These are phyloP conservation scores for Mortierella sp. DNA, from an alignment of 371 early-diverging fungal species.

Conservation along the genomic window DNA sequence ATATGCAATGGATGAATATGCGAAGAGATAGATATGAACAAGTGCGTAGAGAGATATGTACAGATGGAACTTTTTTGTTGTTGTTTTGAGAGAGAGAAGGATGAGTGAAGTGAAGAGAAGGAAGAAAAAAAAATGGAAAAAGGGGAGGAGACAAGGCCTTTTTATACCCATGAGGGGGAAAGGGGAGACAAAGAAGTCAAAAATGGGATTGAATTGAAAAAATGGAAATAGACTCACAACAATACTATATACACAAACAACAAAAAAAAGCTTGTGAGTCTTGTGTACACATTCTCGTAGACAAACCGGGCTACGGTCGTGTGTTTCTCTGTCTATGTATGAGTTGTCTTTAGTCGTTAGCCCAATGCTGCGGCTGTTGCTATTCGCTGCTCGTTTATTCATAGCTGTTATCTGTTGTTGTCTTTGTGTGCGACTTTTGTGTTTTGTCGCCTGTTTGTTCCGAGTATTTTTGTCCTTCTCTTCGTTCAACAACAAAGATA, in stretches of 20 bases:
- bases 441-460: not conserved
- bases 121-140: not conserved
- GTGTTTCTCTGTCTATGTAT: not conserved
- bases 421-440: not conserved
- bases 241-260: not conserved
- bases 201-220: not conserved
- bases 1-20: not conserved
- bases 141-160: not conserved
- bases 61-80: not conserved
- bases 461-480: conserved; percentile 4
- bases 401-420: not conserved
- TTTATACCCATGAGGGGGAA: not conserved
- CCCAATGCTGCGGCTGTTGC: not conserved
- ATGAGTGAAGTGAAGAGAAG: not conserved
- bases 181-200: not conserved
- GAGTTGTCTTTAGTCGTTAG: not conserved
- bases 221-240: not conserved
- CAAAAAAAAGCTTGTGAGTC: not conserved
- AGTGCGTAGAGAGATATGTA: not conserved
- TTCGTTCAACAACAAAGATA: not conserved
- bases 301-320: not conserved
- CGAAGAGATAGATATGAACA: not conserved
- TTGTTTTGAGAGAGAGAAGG: not conserved
- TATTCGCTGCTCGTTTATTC: not conserved
- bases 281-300: not conserved